phyloP scores from a whole-genome alignment of 306 rosid species.

The Vigna reflexopilosa region DNA sequence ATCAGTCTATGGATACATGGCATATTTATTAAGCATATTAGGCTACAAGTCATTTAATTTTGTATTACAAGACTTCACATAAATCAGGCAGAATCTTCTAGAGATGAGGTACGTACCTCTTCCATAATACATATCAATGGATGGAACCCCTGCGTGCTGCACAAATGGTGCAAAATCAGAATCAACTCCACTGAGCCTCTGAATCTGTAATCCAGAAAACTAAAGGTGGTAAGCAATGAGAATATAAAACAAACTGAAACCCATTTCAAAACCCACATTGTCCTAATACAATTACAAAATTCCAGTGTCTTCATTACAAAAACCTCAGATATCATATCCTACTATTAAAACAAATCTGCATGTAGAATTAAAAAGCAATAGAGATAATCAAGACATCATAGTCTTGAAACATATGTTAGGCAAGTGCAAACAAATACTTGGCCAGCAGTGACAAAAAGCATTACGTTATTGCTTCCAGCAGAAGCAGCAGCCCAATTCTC shows the following conservation, averaged over 20 bases:
- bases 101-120: constrained; percentile 59
- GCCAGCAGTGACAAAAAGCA: constrained; percentile 38
- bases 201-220: constrained; percentile 67
- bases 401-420: neutral
- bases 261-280: neutral
- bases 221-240: constrained; percentile 41
- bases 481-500: constrained; percentile 61
- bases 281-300: neutral
- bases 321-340: neutral
- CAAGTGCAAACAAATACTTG: constrained; percentile 27
- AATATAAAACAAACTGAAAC: constrained; percentile 21
- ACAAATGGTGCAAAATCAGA: constrained; percentile 95
- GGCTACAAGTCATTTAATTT: neutral
- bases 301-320: neutral
- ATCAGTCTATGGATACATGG: neutral
- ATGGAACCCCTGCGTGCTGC: constrained; percentile 94
- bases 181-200: constrained; percentile 74
- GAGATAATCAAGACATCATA: neutral
- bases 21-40: neutral
- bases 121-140: constrained; percentile 86
- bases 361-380: neutral
- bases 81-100: constrained; percentile 3
- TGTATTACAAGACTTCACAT: neutral
- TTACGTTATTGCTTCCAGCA: constrained; percentile 56
- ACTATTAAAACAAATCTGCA: neutral